phyloP scores from a whole-genome alignment of 140 eudicot species.

The Ambrosia hybrid region DNA sequence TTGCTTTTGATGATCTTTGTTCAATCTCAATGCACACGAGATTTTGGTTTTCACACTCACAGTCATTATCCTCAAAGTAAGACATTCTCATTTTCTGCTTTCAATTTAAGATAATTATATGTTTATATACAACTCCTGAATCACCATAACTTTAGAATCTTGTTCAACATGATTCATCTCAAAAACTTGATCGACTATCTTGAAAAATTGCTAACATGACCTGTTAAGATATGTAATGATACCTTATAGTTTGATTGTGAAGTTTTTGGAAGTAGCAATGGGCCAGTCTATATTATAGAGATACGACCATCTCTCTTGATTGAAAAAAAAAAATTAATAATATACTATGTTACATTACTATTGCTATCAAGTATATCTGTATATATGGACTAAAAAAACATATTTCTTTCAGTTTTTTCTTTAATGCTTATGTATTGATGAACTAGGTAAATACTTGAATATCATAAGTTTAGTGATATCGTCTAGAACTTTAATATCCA shows the following conservation, averaged over 20 bases:
- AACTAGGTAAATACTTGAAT: not conserved
- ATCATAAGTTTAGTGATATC: too few species aligned
- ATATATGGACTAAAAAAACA: not conserved
- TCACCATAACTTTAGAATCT: not conserved
- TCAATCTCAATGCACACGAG: slow-evolving; percentile 31
- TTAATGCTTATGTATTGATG: not conserved
- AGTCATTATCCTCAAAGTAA: slow-evolving; percentile 33
- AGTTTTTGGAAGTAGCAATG: not conserved
- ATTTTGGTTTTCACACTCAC: slow-evolving; percentile 21
- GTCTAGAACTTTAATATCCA: too few species aligned
- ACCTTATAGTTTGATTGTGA: not conserved
- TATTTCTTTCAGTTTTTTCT: not conserved
- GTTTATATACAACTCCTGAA: not conserved
- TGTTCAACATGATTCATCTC: not conserved
- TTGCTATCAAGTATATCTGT: too few species aligned
- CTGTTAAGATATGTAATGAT: not conserved
- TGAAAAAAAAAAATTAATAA: not conserved
- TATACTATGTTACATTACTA: not conserved
- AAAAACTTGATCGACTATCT: not conserved
- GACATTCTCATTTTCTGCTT: slow-evolving; percentile 1
- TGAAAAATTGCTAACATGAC: not conserved
- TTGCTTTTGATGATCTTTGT: slow-evolving; percentile 29
- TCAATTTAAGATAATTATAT: not conserved
- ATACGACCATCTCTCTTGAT: not conserved
- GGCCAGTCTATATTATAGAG: not conserved